phyloP scores from a whole-genome alignment of 805 yeast species.

The Candida takata region DNA sequence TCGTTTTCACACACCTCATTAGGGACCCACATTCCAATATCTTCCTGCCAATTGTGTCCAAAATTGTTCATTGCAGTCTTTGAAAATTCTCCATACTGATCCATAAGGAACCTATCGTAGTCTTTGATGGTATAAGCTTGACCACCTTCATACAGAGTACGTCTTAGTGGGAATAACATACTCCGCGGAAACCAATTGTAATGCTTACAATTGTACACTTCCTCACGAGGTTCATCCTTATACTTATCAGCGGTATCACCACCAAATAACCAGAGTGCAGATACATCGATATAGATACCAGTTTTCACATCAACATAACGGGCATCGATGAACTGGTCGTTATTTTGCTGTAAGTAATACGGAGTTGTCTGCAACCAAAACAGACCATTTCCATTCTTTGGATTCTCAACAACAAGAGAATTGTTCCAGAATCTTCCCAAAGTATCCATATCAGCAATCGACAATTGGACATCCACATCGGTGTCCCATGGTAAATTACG shows the following conservation, averaged over 20 bases:
- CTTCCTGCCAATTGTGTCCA: constrained; percentile 31
- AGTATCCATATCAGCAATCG: constrained; percentile 35
- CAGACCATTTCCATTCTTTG: constrained; percentile 27
- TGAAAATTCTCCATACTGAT: constrained; percentile 30
- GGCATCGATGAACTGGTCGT: constrained; percentile 24
- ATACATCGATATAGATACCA: constrained; percentile 44
- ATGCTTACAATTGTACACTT: constrained; percentile 24
- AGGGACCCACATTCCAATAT: constrained; percentile 41
- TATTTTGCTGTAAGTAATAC: constrained; percentile 16
- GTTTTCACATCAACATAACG: constrained; percentile 42
- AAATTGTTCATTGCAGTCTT: constrained; percentile 17
- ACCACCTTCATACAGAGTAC: constrained; percentile 40
- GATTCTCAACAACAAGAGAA: constrained; percentile 39
- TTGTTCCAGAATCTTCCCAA: constrained; percentile 44
- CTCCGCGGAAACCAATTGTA: constrained; percentile 21
- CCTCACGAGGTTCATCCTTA: constrained; percentile 9
- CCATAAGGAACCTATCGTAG: constrained; percentile 28
- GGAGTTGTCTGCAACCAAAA: constrained; percentile 29
- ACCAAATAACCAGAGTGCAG: constrained; percentile 28
- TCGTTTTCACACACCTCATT: constrained; percentile 30
- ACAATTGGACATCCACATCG: constrained; percentile 55
- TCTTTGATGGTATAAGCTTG: constrained; percentile 38
- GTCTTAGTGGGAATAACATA: constrained; percentile 38
- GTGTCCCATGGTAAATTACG: constrained; percentile 53
- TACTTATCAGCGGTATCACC: constrained; percentile 7